These are phyloP conservation scores for Boletus pseudo-olivaceus DNA, from an alignment of 768 basidiomycete species.

Conservation along the genomic window DNA sequence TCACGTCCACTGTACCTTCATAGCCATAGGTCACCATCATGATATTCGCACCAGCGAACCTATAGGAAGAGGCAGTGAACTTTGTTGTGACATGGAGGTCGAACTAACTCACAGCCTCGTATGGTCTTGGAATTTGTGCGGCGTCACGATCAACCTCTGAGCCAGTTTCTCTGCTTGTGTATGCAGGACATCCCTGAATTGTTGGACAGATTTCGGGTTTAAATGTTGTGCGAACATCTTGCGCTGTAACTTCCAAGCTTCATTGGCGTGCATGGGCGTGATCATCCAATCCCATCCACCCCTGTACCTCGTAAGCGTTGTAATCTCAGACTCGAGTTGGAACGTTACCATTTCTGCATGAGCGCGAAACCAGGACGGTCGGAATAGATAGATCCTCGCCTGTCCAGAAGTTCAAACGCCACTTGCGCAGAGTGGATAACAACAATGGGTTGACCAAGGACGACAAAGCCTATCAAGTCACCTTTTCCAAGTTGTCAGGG, in stretches of 20 bases:
- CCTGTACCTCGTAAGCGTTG: not conserved
- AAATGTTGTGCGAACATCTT: conserved; percentile 1
- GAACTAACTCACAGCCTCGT: not conserved
- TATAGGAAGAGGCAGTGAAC: not conserved
- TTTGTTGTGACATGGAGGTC: not conserved
- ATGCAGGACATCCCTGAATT: not conserved
- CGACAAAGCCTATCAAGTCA: not conserved
- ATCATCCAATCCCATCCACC: conserved; percentile 8
- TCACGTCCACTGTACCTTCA: not conserved
- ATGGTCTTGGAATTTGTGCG: conserved; percentile 1
- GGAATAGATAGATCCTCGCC: conserved; percentile 3
- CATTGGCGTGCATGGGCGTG: not conserved
- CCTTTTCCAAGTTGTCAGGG: not conserved
- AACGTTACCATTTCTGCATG: not conserved
- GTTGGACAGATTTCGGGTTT: not conserved
- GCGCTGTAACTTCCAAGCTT: conserved; percentile 2
- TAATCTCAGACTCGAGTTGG: not conserved
- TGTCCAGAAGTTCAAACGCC: conserved; percentile 4
- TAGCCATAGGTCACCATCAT: conserved; percentile 5
- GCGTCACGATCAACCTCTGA: not conserved
- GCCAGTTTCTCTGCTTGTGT: not conserved
- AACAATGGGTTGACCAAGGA: conserved; percentile 6
- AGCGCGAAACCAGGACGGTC: conserved; percentile 4
- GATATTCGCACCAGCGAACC: conserved; percentile 3
- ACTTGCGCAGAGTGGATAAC: not conserved